Evolutionary conservation across 306 rosid genomes (phyloP), one percentile per base, ranked within the genome.

Genomic region (Trifolium pratense): DNA sequence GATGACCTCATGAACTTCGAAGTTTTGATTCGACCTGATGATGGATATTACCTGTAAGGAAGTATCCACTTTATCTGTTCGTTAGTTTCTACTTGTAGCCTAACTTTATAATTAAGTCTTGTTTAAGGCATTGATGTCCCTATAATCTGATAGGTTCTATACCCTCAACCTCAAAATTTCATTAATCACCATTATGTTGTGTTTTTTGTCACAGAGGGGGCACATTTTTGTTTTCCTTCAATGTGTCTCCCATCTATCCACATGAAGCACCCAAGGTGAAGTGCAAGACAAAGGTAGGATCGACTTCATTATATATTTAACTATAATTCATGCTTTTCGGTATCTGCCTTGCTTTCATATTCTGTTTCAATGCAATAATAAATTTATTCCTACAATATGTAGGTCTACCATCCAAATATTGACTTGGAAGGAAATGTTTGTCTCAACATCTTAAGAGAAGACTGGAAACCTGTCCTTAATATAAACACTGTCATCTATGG

Each of bases 341-440:
- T 37, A 51, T 59, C 36, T 42, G 3, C 29, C 52, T 63, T n/a
- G 43, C 37, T 58, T 1, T 40, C 29, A 0, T 76, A 18, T 61
- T 63, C 29, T 64, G 58, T 37, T 74, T 55, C 66, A 56, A 2
- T 32, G 7, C 53, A 16, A 16, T 69, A 64, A 43, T 36, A 36
- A 25, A 26, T 20, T 78, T 74, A 75, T 68, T 16, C 53, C 51
- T 57, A 16, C 10, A 18, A 32, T 78, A 64, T 70, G 70, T 83
- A 93, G 97, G 84, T 93, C 46, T 93, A 93, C 82, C 97, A 93
- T 83, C 98, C 98, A 3, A 93, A 93, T 72, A 93, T 93, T 74
- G 98, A 93, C 79, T 88, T 93, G 92, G 98, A 93, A 80, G 98
- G 98, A 68, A 91, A 91, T 66, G 98, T 91, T 40, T 91, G 97